These are phyloP conservation scores for Aspergillus thermomutatus DNA, from an alignment of 2,329 filamentous ascomycete species.

Conservation along the genomic window DNA sequence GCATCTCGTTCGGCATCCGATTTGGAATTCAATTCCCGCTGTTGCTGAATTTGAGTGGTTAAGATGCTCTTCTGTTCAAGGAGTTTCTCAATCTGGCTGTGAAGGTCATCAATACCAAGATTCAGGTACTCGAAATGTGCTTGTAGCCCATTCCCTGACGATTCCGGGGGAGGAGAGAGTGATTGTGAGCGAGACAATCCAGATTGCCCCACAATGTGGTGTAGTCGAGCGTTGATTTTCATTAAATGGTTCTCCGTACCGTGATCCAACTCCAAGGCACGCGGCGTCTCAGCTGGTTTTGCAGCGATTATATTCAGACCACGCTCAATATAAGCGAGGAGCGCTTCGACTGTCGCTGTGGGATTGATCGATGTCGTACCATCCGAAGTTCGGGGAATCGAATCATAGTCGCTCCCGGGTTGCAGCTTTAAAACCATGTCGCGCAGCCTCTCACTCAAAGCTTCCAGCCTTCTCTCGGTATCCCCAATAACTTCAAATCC, in stretches of 20 bases:
- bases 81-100: constrained; percentile 70
- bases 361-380: constrained; percentile 26
- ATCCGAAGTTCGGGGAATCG: constrained; percentile 32
- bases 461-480: constrained; percentile 64
- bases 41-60: constrained; percentile 89
- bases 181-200: constrained; percentile 43
- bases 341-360: constrained; percentile 44
- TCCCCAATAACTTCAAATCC: constrained; percentile 53
- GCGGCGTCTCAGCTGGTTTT: constrained; percentile 32
- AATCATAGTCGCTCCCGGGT: constrained; percentile 33
- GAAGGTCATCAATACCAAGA: constrained; percentile 73
- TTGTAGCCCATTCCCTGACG: constrained; percentile 56
- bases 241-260: constrained; percentile 56
- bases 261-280: constrained; percentile 16
- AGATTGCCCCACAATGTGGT: constrained; percentile 53
- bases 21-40: constrained; percentile 86
- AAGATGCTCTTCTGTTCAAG: constrained; percentile 87
- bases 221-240: constrained; percentile 62
- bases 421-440: constrained; percentile 58
- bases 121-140: constrained; percentile 74
- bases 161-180: constrained; percentile 57
- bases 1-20: constrained; percentile 62
- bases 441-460: constrained; percentile 64
- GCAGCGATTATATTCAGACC: constrained; percentile 60
- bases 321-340: constrained; percentile 69